phyloP scores from a whole-genome alignment of 306 rosid genomes.

The Dryas octopetala region DNA sequence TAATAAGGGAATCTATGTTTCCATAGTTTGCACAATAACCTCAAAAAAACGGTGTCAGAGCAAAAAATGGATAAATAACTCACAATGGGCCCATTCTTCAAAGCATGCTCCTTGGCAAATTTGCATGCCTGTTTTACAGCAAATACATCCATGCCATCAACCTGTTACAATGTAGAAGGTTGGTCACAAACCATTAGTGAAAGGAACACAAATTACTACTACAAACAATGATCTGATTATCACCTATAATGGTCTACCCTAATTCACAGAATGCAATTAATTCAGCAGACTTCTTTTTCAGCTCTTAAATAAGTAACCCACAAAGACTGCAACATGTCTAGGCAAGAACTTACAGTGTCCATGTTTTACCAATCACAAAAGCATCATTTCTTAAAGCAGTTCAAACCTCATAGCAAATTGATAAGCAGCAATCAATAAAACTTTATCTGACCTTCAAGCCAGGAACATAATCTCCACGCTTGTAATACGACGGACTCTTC shows the following conservation, averaged over 20 bases:
- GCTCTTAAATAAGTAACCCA: too few relatives aligned
- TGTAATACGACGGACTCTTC: constrained; percentile 82
- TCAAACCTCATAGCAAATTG: not conserved
- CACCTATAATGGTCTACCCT: not conserved
- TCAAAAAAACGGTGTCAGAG: not conserved
- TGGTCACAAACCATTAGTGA: constrained; percentile 2
- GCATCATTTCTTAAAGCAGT: not conserved
- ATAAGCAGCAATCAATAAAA: not conserved
- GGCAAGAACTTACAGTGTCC: not conserved
- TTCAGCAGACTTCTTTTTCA: not conserved
- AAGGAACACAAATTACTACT: not conserved
- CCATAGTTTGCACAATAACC: not conserved
- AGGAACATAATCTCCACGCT: constrained; percentile 95
- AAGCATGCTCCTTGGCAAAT: constrained; percentile 89
- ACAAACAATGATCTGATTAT: not conserved
- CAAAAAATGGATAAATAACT: constrained; percentile 41
- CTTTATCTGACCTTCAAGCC: constrained; percentile 69
- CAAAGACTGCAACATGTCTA: not conserved
- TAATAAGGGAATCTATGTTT: not conserved
- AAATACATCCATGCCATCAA: constrained; percentile 97
- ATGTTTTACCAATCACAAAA: not conserved
- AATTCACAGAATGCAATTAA: not conserved
- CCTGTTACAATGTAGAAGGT: constrained; percentile 47
- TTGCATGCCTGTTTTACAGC: constrained; percentile 96
- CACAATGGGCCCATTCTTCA: constrained; percentile 95